Conservation (phyloP, 257 asterid species). For the Gentiana macrophylla region DNA sequence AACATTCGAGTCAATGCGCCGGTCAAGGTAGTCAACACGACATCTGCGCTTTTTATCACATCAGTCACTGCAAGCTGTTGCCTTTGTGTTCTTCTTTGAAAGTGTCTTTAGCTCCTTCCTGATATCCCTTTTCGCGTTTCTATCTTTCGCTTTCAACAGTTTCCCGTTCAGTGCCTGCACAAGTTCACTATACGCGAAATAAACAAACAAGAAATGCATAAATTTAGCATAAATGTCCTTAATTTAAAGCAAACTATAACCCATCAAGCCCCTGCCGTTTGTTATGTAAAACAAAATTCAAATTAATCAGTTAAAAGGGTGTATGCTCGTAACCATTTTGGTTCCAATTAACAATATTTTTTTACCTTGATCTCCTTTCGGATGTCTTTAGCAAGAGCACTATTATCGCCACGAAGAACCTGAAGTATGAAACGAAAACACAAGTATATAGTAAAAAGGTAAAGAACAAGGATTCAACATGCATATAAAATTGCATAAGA, state of each 20-base stretch:
- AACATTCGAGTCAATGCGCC: conserved; percentile 73
- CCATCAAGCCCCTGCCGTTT: too few relatives aligned
- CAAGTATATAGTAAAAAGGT: too few relatives aligned
- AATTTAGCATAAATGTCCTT: too few relatives aligned
- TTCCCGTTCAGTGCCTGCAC: conserved; percentile 72
- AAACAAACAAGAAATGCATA: background rate
- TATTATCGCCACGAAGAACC: conserved; percentile 91
- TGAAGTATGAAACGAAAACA: conserved; percentile 19
- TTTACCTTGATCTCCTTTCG: conserved; percentile 94
- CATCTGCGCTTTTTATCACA: conserved; percentile 77
- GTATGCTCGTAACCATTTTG: too few relatives aligned
- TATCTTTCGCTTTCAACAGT: conserved; percentile 85
- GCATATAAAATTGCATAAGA: too few relatives aligned
- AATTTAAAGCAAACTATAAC: too few relatives aligned
- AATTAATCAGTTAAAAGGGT: too few relatives aligned
- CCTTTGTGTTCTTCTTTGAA: conserved; percentile 91
- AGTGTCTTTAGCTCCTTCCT: conserved; percentile 79
- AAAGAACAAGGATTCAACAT: too few relatives aligned
- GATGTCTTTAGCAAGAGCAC: conserved; percentile 92
- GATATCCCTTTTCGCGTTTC: conserved; percentile 72
- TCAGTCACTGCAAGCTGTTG: conserved; percentile 97
- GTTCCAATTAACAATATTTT: background rate
- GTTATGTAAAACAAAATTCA: too few relatives aligned
- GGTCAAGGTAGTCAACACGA: conserved; percentile 82
- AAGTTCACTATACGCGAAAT: conserved; percentile 10